Evolutionary conservation across 2,329 filamentous ascomycete genomes (phyloP).

Genomic region (Xylaria sp.): DNA sequence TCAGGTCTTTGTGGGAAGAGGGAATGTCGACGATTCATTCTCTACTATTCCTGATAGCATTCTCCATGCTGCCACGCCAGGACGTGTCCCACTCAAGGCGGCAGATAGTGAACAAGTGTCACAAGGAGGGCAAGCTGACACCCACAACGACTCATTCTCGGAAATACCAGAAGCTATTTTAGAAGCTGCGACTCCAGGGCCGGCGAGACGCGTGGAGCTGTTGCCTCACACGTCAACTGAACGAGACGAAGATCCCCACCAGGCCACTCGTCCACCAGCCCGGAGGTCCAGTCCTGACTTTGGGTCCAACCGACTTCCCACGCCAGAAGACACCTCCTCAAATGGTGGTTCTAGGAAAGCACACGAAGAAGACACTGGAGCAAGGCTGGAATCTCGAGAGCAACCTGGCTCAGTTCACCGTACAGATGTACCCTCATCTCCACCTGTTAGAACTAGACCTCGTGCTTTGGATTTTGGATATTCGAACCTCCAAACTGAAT

Average conservation of each 20-base stretch:
- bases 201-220: slow-evolving; percentile 28
- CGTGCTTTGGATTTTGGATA: slow-evolving; percentile 35
- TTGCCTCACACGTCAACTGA: slow-evolving; percentile 2
- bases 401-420: slow-evolving; percentile 27
- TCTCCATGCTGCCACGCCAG: slow-evolving; percentile 41
- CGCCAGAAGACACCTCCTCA: slow-evolving; percentile 56
- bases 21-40: slow-evolving; percentile 43
- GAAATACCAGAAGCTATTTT: slow-evolving; percentile 60
- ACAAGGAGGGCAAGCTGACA: slow-evolving; percentile 41
- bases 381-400: slow-evolving; percentile 18
- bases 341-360: slow-evolving; percentile 44
- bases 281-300: slow-evolving; percentile 45
- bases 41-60: slow-evolving; percentile 45
- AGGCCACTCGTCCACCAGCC: slow-evolving; percentile 36
- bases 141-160: slow-evolving; percentile 63
- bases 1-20: slow-evolving; percentile 43
- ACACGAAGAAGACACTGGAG: slow-evolving; percentile 32
- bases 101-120: slow-evolving; percentile 16
- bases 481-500: slow-evolving; percentile 33
- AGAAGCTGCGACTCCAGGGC: slow-evolving; percentile 54
- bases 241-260: slow-evolving; percentile 21
- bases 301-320: slow-evolving; percentile 53
- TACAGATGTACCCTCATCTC: slow-evolving; percentile 44
- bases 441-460: slow-evolving; percentile 39
- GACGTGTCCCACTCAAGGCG: slow-evolving; percentile 34